Percentiles rank a stretch among this genome's conserved stretches.
These are phyloP conservation scores for Williopsis jadinii DNA, from an alignment of 1,139 yeast species.

Conservation along the genomic window DNA sequence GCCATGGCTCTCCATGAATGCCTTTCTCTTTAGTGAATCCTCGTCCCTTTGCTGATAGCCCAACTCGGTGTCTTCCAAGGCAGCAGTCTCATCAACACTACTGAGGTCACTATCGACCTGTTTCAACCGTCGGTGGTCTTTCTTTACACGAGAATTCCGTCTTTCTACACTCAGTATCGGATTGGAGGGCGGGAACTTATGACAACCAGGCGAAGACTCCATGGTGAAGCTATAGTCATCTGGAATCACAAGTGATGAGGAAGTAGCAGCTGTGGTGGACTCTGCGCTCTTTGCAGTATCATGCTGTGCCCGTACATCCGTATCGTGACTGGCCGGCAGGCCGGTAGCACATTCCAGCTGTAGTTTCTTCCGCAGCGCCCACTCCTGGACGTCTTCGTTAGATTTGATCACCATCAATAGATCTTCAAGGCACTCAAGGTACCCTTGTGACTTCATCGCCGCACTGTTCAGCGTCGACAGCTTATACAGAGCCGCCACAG, in stretches of 20 bases:
- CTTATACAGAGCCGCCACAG: conserved; percentile 56
- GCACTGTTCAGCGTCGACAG: conserved; percentile 40
- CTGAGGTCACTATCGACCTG: too few species aligned
- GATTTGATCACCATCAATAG: conserved; percentile 38
- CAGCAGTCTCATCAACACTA: too few species aligned
- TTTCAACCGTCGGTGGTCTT: too few species aligned
- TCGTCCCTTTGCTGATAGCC: too few species aligned
- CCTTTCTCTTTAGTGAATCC: not conserved
- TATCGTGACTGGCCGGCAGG: too few species aligned
- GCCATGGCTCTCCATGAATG: not conserved
- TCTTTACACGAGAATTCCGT: too few species aligned
- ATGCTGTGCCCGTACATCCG: too few species aligned
- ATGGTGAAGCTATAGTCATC: conserved; percentile 34
- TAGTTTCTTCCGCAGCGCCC: conserved; percentile 44
- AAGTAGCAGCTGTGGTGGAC: too few species aligned
- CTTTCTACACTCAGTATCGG: conserved; percentile 39
- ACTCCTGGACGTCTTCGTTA: conserved; percentile 44
- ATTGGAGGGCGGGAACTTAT: conserved; percentile 38
- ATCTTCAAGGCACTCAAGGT: conserved; percentile 51
- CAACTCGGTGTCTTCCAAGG: too few species aligned
- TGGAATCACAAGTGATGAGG: conserved; percentile 21
- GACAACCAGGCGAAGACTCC: conserved; percentile 27
- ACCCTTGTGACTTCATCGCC: conserved; percentile 43
- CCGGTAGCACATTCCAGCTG: conserved; percentile 29
- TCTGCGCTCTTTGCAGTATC: too few species aligned